Evolutionary conservation across 2,329 filamentous ascomycete genomes (phyloP).

Genomic region (Elsinoe arachidis): DNA sequence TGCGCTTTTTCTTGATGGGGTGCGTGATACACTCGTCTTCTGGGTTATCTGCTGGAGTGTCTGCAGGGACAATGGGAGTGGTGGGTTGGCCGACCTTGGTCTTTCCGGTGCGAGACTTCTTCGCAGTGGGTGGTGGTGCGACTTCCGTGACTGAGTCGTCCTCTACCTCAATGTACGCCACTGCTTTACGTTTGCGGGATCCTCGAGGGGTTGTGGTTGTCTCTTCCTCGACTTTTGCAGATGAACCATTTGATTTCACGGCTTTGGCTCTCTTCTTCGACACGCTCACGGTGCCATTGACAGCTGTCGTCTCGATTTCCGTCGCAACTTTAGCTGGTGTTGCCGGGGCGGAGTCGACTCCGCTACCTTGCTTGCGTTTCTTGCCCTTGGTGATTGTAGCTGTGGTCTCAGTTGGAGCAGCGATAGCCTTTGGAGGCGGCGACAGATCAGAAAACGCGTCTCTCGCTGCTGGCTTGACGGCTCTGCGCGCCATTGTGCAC

Average conservation of each 20-base stretch:
- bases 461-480: not conserved
- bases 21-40: not conserved
- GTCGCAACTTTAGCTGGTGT: conserved; percentile 4
- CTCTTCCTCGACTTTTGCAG: conserved; percentile 11
- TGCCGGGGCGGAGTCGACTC: not conserved
- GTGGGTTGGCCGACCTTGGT: conserved; percentile 13
- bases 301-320: conserved; percentile 1
- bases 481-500: conserved; percentile 12
- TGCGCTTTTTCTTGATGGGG: not conserved
- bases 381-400: not conserved
- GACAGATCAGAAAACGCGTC: conserved; percentile 14
- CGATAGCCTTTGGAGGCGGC: conserved; percentile 3
- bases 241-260: conserved; percentile 5
- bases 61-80: not conserved
- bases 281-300: not conserved
- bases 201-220: conserved; percentile 13
- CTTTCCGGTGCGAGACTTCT: conserved; percentile 11
- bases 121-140: not conserved
- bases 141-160: not conserved
- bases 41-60: not conserved
- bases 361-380: conserved; percentile 11
- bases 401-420: not conserved
- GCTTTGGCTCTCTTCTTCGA: not conserved
- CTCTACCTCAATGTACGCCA: conserved; percentile 11
- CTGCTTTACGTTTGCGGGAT: conserved; percentile 16